Percentiles rank a stretch among this genome's conserved stretches.
These are phyloP conservation scores for Penicillium canescens DNA, from an alignment of 495 filamentous ascomycete genomes.

Conservation along the genomic window DNA sequence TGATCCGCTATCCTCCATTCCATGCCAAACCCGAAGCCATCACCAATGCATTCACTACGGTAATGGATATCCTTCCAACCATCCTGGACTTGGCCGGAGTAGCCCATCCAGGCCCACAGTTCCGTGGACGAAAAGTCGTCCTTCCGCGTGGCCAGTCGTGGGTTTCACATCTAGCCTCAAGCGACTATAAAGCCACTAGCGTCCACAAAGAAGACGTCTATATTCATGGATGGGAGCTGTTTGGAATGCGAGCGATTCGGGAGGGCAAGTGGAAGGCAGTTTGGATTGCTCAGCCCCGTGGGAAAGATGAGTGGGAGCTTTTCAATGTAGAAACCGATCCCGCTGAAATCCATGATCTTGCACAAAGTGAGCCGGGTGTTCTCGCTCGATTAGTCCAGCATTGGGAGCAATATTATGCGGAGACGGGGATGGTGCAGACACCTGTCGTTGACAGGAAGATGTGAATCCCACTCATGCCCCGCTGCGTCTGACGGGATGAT, in stretches of 20 bases:
- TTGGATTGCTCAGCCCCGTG: conserved; percentile 22
- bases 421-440: background rate
- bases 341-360: conserved; percentile 46
- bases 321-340: conserved; percentile 23
- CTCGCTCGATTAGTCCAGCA: background rate
- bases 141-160: conserved; percentile 42
- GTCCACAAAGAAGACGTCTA: conserved; percentile 1
- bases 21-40: conserved; percentile 8
- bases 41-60: conserved; percentile 42
- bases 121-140: conserved; percentile 45
- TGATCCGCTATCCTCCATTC: conserved; percentile 2
- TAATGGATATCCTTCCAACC: conserved; percentile 55
- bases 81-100: conserved; percentile 54
- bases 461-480: conserved; percentile 5
- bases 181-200: background rate
- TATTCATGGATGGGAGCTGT: conserved; percentile 33
- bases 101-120: conserved; percentile 45
- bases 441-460: background rate
- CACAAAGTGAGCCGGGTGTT: conserved; percentile 25
- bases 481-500: too few species aligned
- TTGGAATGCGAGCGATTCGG: conserved; percentile 21
- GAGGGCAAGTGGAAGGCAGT: conserved; percentile 27
- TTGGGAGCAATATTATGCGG: conserved; percentile 1
- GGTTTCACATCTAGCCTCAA: conserved; percentile 8
- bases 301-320: conserved; percentile 29